phyloP scores from a whole-genome alignment of 176 grass and related monocot species.

The Oryza punctata region DNA sequence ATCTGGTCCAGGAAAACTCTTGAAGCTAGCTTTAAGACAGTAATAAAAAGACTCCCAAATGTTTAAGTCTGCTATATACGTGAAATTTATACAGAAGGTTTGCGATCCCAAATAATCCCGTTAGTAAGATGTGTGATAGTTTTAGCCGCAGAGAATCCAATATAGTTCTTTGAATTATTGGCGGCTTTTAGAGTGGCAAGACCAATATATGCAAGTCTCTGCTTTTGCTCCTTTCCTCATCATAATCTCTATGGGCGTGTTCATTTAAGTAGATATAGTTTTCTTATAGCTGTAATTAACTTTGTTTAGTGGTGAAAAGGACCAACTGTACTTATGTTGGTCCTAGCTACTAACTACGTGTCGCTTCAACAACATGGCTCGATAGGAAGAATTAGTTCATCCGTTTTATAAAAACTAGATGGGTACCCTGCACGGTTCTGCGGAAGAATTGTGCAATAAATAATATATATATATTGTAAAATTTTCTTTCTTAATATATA shows the following conservation, averaged over 20 bases:
- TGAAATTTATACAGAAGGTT: neutral
- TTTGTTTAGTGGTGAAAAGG: neutral
- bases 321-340: neutral
- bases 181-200: neutral
- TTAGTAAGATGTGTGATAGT: neutral
- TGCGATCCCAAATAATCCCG: neutral
- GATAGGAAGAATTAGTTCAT: too few relatives aligned
- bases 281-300: neutral
- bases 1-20: too few relatives aligned
- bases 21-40: too few relatives aligned
- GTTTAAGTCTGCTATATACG: neutral
- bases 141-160: neutral
- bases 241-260: neutral
- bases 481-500: too few relatives aligned
- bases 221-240: neutral
- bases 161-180: constrained; percentile 9
- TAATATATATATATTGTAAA: too few relatives aligned
- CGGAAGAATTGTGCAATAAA: too few relatives aligned
- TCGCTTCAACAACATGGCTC: neutral
- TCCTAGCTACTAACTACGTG: neutral
- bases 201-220: neutral
- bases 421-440: too few relatives aligned
- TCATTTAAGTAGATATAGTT: neutral
- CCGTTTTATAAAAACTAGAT: too few relatives aligned
- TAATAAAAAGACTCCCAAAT: neutral